Base-by-base conservation (phyloP, 2,329 filamentous ascomycete genomes). In the Cercospora zeina region DNA sequence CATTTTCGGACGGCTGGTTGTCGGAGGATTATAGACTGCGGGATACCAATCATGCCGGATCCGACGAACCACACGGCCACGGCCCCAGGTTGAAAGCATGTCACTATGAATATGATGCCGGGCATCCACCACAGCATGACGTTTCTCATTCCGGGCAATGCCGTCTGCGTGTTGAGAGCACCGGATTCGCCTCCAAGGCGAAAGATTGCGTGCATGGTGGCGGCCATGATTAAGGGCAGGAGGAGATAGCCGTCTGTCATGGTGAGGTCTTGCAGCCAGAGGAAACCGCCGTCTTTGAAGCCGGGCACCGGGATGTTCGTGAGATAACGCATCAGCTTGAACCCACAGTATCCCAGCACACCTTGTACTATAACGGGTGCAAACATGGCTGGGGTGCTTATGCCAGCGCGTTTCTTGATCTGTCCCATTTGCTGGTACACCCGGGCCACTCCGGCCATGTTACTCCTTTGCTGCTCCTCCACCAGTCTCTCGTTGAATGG, bases 241-340 rank as follows among this genome's bases (percentile, higher is more conserved):
- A 95, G 75, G 69, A 85, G 93, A 70, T 82, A 88, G 0, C 95
- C 93, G 75, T 99, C 95, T 1, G 84, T 75, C 21, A 86, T 73
- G 0, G 91, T 88, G 65, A 99, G 77, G 74, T 97, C 89, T 1
- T 80, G 77, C 68, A 97, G 84, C 95, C 95, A 99, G 42, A 87
- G 77, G 36, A 87, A 77, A 2, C 90, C 88, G 33, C 89, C 90
- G 1, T 78, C 79, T 69, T 90, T 84, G 67, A 97, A 76, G 0
- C 86, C 88, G 0, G 93, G 93, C 4, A 97, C 91, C 3, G 93
- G 93, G 53, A 97, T 78, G 21, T 81, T 75, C 1, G 85, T 77
- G 89, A 96, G 96, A 68, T 83, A 87, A 58, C 85, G 83, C 66
- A 96, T 75, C 50, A 93, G 80, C 63, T 89, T 86, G 81, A 93